Conservation (phyloP, 108 stramenopile species). For the Nannochloropsis gaditana region DNA sequence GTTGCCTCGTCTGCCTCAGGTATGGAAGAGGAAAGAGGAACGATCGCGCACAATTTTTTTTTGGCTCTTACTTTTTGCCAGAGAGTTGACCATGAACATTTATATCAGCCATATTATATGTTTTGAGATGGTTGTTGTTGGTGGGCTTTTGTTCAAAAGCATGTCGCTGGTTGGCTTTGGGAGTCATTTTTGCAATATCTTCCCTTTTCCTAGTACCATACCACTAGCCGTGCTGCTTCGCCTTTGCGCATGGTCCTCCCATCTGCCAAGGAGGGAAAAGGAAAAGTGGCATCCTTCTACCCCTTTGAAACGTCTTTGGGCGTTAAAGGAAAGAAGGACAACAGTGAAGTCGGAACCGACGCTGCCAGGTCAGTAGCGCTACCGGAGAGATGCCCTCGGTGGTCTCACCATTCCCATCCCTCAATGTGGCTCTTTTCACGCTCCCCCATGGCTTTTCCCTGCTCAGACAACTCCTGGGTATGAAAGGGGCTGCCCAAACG, state of each 20-base stretch:
- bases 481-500: slow-evolving; percentile 48
- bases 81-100: neutral
- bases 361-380: too few species aligned
- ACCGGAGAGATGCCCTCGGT: too few species aligned
- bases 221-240: neutral
- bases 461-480: neutral
- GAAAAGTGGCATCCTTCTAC: neutral
- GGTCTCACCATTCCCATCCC: neutral
- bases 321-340: slow-evolving; percentile 12
- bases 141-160: too few species aligned
- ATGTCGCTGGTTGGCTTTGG: too few species aligned
- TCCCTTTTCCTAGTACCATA: neutral
- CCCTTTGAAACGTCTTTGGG: neutral
- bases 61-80: neutral
- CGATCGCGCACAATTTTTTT: neutral
- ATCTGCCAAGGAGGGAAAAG: neutral
- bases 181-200: neutral
- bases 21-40: neutral
- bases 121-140: neutral
- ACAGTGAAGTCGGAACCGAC: neutral
- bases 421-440: neutral
- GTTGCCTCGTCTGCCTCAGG: neutral
- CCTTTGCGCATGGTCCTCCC: slow-evolving; percentile 19
- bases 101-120: neutral
- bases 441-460: neutral